Percentiles rank a stretch among this genome's conserved stretches.
Conservation (phyloP, 192 early-diverging fungal species). For the Coemansia sp. region DNA sequence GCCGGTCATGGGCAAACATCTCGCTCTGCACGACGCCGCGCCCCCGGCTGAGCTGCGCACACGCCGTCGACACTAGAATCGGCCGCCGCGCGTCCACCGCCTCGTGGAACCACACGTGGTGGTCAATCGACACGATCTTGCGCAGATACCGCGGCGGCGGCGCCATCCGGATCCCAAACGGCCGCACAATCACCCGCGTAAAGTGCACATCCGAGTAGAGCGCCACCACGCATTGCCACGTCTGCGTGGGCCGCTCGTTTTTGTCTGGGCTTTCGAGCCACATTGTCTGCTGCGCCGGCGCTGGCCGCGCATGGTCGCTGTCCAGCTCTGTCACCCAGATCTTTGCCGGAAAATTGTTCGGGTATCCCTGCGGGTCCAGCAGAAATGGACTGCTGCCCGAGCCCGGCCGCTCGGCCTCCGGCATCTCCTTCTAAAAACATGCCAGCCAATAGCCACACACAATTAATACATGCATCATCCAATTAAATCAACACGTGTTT, state of each 20-base stretch:
- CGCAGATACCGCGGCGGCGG: slow-evolving; percentile 16
- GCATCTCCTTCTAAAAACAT: slow-evolving; percentile 16
- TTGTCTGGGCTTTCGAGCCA: slow-evolving; percentile 22
- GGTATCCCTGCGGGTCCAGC: slow-evolving; percentile 33
- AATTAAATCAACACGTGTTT: background rate
- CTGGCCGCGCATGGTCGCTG: slow-evolving; percentile 13
- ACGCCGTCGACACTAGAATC: slow-evolving; percentile 14
- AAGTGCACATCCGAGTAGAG: slow-evolving; percentile 32
- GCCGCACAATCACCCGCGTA: slow-evolving; percentile 27
- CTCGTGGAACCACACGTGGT: slow-evolving; percentile 37
- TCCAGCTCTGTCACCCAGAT: slow-evolving; percentile 27
- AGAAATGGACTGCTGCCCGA: slow-evolving; percentile 6
- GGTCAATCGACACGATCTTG: slow-evolving; percentile 27
- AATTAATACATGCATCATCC: no score
- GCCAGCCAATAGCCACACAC: no score
- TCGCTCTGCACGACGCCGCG: slow-evolving; percentile 25
- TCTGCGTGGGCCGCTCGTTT: background rate
- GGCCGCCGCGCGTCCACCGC: slow-evolving; percentile 1
- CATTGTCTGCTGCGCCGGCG: slow-evolving; percentile 17
- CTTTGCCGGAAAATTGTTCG: slow-evolving; percentile 20
- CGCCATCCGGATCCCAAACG: slow-evolving; percentile 20
- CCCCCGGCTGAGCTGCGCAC: slow-evolving; percentile 14
- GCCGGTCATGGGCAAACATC: slow-evolving; percentile 14
- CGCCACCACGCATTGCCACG: slow-evolving; percentile 20
- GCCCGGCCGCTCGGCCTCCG: slow-evolving; percentile 7